Percentiles rank a stretch among this genome's conserved stretches.
Evolutionary conservation across 1,139 yeast species (phyloP).

Genomic region (Oligophagozyma castellii): DNA sequence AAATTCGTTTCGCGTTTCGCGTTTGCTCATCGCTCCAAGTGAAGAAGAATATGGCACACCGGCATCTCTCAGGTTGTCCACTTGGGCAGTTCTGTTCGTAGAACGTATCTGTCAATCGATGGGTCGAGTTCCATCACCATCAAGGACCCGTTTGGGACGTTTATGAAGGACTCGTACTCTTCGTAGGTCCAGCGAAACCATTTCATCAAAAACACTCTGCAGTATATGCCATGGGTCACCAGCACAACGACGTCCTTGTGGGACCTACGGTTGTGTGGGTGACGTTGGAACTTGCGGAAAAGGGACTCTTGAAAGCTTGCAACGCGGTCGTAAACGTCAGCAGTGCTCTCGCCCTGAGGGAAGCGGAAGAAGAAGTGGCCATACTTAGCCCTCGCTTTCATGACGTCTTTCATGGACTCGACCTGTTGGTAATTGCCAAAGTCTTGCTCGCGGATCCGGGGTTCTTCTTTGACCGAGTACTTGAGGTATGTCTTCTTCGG

Average conservation of each 20-base stretch:
- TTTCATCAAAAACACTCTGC: slow-evolving; percentile 80
- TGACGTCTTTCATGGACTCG: slow-evolving; percentile 50
- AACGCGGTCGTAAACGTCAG: slow-evolving; percentile 84
- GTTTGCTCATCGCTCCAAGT: slow-evolving; percentile 5
- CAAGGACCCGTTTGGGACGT: slow-evolving; percentile 75
- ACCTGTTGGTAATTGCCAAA: slow-evolving; percentile 73
- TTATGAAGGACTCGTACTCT: slow-evolving; percentile 67
- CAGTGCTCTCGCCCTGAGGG: slow-evolving; percentile 91
- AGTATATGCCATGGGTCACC: slow-evolving; percentile 91
- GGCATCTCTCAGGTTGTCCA: slow-evolving; percentile 29
- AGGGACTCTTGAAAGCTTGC: slow-evolving; percentile 81
- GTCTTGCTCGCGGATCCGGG: slow-evolving; percentile 85
- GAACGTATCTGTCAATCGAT: slow-evolving; percentile 32
- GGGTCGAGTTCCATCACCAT: slow-evolving; percentile 55
- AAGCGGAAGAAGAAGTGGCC: slow-evolving; percentile 88
- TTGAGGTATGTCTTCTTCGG: slow-evolving; percentile 29
- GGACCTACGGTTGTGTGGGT: slow-evolving; percentile 4
- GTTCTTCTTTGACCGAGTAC: slow-evolving; percentile 62
- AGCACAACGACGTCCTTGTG: slow-evolving; percentile 46
- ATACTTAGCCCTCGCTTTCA: slow-evolving; percentile 69
- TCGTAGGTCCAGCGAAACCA: slow-evolving; percentile 92
- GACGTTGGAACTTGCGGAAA: slow-evolving; percentile 55
- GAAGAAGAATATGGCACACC: background rate
- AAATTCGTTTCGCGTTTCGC: too few species aligned
- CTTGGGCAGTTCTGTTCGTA: slow-evolving; percentile 42